Evolutionary conservation across 2,329 filamentous ascomycete genomes (phyloP).

Genomic region (Hypoxylon sp.): DNA sequence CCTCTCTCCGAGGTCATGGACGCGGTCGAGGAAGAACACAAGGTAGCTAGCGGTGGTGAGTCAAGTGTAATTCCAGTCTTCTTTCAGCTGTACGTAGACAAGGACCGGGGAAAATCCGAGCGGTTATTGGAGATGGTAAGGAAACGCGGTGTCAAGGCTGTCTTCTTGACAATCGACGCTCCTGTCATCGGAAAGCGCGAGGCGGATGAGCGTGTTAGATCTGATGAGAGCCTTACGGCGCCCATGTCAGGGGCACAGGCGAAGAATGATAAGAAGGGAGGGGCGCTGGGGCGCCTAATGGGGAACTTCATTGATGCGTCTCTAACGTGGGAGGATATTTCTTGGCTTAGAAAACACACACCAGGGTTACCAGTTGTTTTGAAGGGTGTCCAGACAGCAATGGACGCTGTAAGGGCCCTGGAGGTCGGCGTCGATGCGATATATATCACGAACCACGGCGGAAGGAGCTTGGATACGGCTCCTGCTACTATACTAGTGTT

Average conservation of each 20-base stretch:
- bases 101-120: slow-evolving; percentile 66
- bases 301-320: slow-evolving; percentile 70
- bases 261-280: slow-evolving; percentile 68
- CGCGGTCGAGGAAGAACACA: slow-evolving; percentile 51
- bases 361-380: slow-evolving; percentile 71
- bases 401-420: slow-evolving; percentile 73
- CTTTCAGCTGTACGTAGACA: slow-evolving; percentile 75
- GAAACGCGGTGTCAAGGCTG: slow-evolving; percentile 63
- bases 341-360: slow-evolving; percentile 73
- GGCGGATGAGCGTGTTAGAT: slow-evolving; percentile 62
- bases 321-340: slow-evolving; percentile 74
- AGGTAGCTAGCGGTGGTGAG: slow-evolving; percentile 14
- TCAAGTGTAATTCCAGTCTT: slow-evolving; percentile 52
- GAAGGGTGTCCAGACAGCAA: slow-evolving; percentile 79
- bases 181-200: slow-evolving; percentile 71
- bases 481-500: slow-evolving; percentile 71
- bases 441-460: slow-evolving; percentile 79
- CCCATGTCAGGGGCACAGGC: slow-evolving; percentile 66
- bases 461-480: slow-evolving; percentile 67
- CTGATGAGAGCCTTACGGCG: slow-evolving; percentile 63
- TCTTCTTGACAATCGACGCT: slow-evolving; percentile 73
- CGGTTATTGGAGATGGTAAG: slow-evolving; percentile 64
- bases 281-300: slow-evolving; percentile 69
- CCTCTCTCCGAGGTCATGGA: slow-evolving; percentile 68
- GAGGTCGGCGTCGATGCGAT: slow-evolving; percentile 76